These are phyloP conservation scores for Metschnikowia lochheadii DNA, from an alignment of 805 yeast species.

Conservation along the genomic window DNA sequence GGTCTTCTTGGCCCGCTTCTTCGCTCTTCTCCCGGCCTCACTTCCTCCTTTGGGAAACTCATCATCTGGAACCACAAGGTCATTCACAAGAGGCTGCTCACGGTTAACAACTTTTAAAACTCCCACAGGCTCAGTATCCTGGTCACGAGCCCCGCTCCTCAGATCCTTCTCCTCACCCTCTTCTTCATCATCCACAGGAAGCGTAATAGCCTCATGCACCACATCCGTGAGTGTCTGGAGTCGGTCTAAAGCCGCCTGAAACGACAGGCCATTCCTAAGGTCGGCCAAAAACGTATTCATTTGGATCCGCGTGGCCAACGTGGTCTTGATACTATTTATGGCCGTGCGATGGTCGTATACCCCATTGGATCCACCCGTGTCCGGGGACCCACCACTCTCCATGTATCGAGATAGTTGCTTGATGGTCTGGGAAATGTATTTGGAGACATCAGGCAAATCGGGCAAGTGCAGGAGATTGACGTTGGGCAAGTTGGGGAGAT, in stretches of 20 bases:
- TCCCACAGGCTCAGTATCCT: conserved; percentile 50
- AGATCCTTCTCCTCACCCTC: conserved; percentile 32
- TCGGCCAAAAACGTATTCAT: conserved; percentile 40
- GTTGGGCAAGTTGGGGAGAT: background rate
- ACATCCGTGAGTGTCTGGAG: conserved; percentile 45
- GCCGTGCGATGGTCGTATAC: conserved; percentile 9
- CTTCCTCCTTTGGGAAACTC: conserved; percentile 13
- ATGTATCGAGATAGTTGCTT: conserved; percentile 1
- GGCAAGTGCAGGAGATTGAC: background rate
- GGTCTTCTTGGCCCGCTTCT: conserved; percentile 11
- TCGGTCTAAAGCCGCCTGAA: conserved; percentile 49
- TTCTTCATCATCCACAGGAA: conserved; percentile 47
- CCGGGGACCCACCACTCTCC: background rate
- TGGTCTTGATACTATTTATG: conserved; percentile 34
- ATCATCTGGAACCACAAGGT: conserved; percentile 48
- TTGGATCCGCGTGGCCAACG: conserved; percentile 39
- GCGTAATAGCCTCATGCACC: conserved; percentile 43
- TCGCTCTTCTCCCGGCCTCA: background rate
- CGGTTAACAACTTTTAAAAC: conserved; percentile 46
- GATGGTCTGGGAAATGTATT: conserved; percentile 27
- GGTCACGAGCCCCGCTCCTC: conserved; percentile 13
- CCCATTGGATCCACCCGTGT: conserved; percentile 2
- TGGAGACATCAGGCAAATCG: conserved; percentile 29
- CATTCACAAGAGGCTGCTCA: conserved; percentile 47
- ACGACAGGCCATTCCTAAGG: conserved; percentile 43